Conservation (phyloP, 441 rosid species). For the Metrosideros polymorpha region DNA sequence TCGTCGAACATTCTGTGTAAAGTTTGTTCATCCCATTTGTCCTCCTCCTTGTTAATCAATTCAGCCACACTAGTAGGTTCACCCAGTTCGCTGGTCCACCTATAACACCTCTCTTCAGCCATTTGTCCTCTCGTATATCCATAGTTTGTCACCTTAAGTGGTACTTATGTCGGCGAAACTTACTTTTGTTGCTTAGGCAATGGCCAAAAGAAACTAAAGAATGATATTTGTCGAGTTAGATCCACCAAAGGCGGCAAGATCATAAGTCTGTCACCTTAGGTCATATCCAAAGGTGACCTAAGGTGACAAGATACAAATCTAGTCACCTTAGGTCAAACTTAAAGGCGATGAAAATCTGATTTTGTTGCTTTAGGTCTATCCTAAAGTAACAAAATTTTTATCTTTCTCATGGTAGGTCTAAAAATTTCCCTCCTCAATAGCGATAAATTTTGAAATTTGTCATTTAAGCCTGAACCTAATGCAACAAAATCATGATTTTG, state of each 20-base stretch:
- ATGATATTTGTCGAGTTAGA: background rate
- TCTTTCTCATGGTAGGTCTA: background rate
- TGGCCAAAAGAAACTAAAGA: background rate
- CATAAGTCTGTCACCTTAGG: background rate
- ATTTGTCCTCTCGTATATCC: no score
- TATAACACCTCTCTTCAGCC: no score
- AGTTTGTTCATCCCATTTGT: no score
- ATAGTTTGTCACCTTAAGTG: background rate
- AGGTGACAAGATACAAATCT: background rate
- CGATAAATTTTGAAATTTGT: background rate
- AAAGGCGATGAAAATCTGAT: background rate
- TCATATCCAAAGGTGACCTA: no score
- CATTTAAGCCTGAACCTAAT: no score
- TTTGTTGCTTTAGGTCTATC: background rate
- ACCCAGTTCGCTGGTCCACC: no score
- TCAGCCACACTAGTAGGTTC: no score
- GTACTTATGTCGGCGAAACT: background rate
- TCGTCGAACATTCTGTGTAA: no score
- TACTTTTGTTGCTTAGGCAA: background rate
- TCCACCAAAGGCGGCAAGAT: background rate
- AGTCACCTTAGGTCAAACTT: background rate
- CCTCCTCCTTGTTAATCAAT: no score
- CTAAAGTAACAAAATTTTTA: background rate
- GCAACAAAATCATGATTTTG: background rate
- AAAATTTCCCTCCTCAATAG: background rate